Evolutionary conservation across 805 yeast species (phyloP).

Genomic region (Metschnikowia arizonensis): DNA sequence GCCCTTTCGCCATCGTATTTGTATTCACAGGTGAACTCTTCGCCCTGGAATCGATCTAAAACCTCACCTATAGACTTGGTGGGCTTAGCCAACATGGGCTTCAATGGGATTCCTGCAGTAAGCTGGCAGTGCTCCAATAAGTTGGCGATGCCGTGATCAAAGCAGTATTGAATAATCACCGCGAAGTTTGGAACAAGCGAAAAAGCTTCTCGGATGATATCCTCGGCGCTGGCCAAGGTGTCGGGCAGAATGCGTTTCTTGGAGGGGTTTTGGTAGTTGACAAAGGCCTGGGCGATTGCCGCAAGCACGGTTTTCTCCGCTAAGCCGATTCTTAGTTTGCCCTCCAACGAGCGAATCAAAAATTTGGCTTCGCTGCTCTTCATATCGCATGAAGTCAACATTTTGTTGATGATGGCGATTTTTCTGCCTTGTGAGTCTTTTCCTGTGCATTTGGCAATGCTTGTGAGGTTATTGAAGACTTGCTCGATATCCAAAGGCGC

Average conservation of each 20-base stretch:
- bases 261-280: constrained; percentile 47
- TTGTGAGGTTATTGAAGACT: constrained; percentile 71
- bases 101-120: constrained; percentile 89
- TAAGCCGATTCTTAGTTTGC: constrained; percentile 86
- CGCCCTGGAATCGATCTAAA: constrained; percentile 79
- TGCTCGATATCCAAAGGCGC: constrained; percentile 65
- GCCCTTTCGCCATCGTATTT: constrained; percentile 98
- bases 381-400: constrained; percentile 82
- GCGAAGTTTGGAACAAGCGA: constrained; percentile 91
- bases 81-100: constrained; percentile 98
- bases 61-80: constrained; percentile 92
- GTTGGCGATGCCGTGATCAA: constrained; percentile 63
- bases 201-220: constrained; percentile 75
- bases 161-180: constrained; percentile 60
- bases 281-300: constrained; percentile 79
- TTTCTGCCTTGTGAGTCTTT: constrained; percentile 77
- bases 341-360: constrained; percentile 84
- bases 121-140: constrained; percentile 65
- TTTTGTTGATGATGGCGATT: constrained; percentile 70
- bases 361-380: constrained; percentile 75
- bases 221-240: constrained; percentile 62
- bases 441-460: constrained; percentile 77
- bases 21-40: constrained; percentile 89
- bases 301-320: constrained; percentile 90
- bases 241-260: constrained; percentile 34